Evolutionary conservation across 2,329 filamentous ascomycete species (phyloP).

Genomic region (Bertia moriformis): DNA sequence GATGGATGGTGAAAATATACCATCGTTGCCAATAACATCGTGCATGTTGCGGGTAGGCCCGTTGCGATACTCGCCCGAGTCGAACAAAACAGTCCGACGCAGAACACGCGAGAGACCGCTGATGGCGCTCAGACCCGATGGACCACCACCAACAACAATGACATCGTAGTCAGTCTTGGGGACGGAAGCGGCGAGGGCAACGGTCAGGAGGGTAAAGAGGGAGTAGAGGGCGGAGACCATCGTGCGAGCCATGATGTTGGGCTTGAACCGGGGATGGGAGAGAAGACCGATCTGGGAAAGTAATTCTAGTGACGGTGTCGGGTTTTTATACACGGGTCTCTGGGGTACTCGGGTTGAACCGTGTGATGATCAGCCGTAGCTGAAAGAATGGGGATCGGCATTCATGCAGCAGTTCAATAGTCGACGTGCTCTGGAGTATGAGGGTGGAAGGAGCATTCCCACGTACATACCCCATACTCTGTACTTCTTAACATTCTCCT

Average conservation of each 20-base stretch:
- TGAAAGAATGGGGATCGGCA: too few relatives aligned
- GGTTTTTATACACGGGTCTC: too few relatives aligned
- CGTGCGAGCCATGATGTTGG: not conserved
- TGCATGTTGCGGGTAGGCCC: constrained; percentile 40
- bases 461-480: too few relatives aligned
- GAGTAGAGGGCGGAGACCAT: not conserved
- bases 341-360: too few relatives aligned
- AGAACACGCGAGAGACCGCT: constrained; percentile 44
- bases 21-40: constrained; percentile 44
- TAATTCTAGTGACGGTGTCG: too few relatives aligned
- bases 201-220: not conserved
- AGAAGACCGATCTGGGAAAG: too few relatives aligned
- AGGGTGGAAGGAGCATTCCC: too few relatives aligned
- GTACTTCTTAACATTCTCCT: too few relatives aligned
- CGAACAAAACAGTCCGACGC: constrained; percentile 37
- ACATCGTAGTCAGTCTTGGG: constrained; percentile 27
- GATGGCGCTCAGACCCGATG: constrained; percentile 34
- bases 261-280: too few relatives aligned
- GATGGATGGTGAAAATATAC: constrained; percentile 16
- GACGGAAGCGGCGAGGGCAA: not conserved
- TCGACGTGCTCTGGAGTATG: too few relatives aligned
- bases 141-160: constrained; percentile 41
- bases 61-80: constrained; percentile 44
- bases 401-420: too few relatives aligned
- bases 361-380: too few relatives aligned